Evolutionary conservation across 441 rosid species (phyloP).

Genomic region (Adansonia gregorii): DNA sequence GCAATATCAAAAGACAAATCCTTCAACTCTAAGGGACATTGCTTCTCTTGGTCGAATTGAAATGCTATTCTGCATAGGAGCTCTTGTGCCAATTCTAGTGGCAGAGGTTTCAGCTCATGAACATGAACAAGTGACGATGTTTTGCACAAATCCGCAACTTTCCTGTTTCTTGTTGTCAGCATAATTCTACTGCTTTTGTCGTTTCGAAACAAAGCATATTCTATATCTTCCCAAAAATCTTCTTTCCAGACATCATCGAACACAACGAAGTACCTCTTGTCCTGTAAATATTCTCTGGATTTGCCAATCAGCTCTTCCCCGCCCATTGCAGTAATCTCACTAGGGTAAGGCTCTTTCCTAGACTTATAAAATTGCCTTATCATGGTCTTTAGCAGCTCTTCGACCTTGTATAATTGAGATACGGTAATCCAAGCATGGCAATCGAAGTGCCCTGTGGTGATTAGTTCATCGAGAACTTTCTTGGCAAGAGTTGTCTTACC

Average conservation of each 20-base stretch:
- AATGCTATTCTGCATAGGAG: constrained; percentile 26
- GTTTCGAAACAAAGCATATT: constrained; percentile 17
- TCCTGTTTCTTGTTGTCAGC: constrained; percentile 21
- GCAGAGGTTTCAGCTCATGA: background rate
- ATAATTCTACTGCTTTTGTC: constrained; percentile 24
- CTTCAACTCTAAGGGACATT: background rate
- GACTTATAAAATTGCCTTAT: background rate
- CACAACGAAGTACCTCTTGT: constrained; percentile 27
- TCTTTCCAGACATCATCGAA: constrained; percentile 33
- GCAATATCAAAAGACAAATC: background rate
- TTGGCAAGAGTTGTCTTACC: constrained; percentile 22
- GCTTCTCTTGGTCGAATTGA: background rate
- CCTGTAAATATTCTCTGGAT: background rate
- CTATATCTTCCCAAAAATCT: constrained; percentile 25
- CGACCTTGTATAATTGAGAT: background rate
- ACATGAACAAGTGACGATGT: background rate
- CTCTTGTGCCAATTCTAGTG: background rate
- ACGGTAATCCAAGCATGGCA: constrained; percentile 12
- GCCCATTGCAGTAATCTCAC: background rate
- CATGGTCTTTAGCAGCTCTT: background rate
- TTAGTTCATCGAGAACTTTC: background rate
- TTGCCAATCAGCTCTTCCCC: constrained; percentile 7
- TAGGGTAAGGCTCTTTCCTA: background rate
- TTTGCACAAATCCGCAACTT: constrained; percentile 11
- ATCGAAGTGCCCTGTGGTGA: background rate